Evolutionary conservation across 2,329 filamentous ascomycete species (phyloP).

Genomic region (Scopulariopsis brevicaulis): DNA sequence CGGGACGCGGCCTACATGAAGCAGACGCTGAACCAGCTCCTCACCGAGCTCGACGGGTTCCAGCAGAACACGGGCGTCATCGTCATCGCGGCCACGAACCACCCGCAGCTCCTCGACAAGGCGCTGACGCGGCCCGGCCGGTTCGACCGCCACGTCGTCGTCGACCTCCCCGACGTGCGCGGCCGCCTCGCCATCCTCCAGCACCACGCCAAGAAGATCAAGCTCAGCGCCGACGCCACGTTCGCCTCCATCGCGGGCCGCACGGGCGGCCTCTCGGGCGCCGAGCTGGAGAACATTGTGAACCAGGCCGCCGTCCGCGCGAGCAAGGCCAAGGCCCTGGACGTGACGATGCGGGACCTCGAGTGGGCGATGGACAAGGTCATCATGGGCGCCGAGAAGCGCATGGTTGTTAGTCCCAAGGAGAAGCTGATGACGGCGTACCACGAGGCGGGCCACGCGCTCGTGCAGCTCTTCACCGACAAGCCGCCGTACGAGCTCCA

Average conservation of each 20-base stretch:
- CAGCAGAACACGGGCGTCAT: conserved; percentile 91
- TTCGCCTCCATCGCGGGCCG: conserved; percentile 73
- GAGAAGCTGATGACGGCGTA: conserved; percentile 91
- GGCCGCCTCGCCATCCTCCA: conserved; percentile 87
- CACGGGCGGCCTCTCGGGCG: conserved; percentile 86
- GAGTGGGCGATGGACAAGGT: conserved; percentile 99
- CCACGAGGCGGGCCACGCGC: conserved; percentile 82
- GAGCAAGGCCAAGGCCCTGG: conserved; percentile 70
- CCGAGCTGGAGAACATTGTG: conserved; percentile 91
- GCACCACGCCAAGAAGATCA: conserved; percentile 88
- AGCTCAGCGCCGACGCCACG: conserved; percentile 69
- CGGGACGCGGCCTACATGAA: conserved; percentile 91
- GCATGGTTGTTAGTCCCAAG: conserved; percentile 80
- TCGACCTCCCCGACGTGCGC: conserved; percentile 83
- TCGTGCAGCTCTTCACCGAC: conserved; percentile 76
- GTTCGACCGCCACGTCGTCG: conserved; percentile 86
- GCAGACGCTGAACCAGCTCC: conserved; percentile 92
- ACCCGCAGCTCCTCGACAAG: conserved; percentile 87
- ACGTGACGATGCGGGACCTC: conserved; percentile 69
- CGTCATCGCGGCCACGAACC: conserved; percentile 92
- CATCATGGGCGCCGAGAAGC: conserved; percentile 89
- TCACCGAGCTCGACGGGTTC: conserved; percentile 95
- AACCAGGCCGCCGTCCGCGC: conserved; percentile 93
- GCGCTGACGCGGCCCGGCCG: conserved; percentile 87
- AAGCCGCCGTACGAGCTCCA: conserved; percentile 68